phyloP scores from a whole-genome alignment of 345 rosid species.

The Syzygium jambos region DNA sequence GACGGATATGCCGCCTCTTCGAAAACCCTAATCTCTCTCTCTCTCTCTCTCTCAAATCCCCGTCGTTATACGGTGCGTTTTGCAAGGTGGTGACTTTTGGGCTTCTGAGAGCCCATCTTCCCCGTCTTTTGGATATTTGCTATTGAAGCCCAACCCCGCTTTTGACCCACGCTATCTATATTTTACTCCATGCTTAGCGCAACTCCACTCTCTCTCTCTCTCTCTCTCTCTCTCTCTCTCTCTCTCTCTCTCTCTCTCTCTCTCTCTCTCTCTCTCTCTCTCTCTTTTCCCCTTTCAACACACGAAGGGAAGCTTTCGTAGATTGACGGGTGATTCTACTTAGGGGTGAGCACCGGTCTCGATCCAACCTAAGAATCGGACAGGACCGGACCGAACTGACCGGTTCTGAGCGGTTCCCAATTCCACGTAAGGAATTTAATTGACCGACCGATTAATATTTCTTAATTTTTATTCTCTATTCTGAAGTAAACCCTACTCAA shows the following conservation, averaged over 20 bases:
- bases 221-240: background rate
- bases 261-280: too few relatives aligned
- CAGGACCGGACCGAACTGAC: too few relatives aligned
- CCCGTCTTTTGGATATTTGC: background rate
- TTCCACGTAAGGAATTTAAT: too few relatives aligned
- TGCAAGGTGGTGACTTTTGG: background rate
- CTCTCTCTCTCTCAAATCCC: background rate
- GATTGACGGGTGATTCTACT: background rate
- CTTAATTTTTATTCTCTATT: background rate
- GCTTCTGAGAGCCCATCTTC: background rate
- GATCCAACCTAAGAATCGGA: accelerated
- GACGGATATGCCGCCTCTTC: background rate
- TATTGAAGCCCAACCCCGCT: background rate
- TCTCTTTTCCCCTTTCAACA: background rate
- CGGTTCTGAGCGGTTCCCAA: too few relatives aligned
- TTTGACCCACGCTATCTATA: background rate
- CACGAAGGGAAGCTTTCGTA: background rate
- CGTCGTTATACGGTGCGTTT: background rate
- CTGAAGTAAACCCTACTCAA: background rate
- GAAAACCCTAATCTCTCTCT: background rate
- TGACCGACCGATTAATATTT: accelerated
- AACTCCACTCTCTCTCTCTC: background rate
- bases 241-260: background rate
- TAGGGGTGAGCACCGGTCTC: background rate
- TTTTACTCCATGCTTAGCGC: background rate